These are phyloP conservation scores for Gaeumannomyces tritici DNA, from an alignment of 2,329 filamentous ascomycete species.

Conservation along the genomic window DNA sequence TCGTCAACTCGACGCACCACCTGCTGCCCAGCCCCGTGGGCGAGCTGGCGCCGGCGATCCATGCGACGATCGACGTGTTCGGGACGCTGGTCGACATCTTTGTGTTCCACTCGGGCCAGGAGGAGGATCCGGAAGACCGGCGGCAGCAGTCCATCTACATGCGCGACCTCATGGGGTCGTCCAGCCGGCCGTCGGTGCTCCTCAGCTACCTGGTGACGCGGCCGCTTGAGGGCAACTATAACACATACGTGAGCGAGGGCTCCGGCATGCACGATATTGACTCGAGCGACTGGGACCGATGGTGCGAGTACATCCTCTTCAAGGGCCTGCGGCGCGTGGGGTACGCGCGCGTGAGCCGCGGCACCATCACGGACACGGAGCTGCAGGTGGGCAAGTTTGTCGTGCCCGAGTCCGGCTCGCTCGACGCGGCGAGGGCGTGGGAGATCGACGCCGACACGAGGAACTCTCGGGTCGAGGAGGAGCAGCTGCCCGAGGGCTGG, in stretches of 20 bases:
- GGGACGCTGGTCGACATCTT: slow-evolving; percentile 86
- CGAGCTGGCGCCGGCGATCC: slow-evolving; percentile 89
- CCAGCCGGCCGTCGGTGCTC: slow-evolving; percentile 70
- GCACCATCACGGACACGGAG: slow-evolving; percentile 94
- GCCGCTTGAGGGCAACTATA: slow-evolving; percentile 88
- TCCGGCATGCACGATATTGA: slow-evolving; percentile 97
- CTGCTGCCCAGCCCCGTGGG: slow-evolving; percentile 88
- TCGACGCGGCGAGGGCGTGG: slow-evolving; percentile 29
- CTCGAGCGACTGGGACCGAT: slow-evolving; percentile 84
- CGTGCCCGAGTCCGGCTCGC: slow-evolving; percentile 59
- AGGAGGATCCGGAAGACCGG: slow-evolving; percentile 89
- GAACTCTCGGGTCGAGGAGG: slow-evolving; percentile 52
- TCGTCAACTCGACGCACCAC: slow-evolving; percentile 93
- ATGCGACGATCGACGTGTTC: slow-evolving; percentile 92
- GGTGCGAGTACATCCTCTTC: slow-evolving; percentile 98
- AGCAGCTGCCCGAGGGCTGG: slow-evolving; percentile 64
- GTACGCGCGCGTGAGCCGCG: slow-evolving; percentile 81
- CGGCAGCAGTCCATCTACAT: slow-evolving; percentile 81
- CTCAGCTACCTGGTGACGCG: slow-evolving; percentile 89
- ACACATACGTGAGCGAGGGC: slow-evolving; percentile 77
- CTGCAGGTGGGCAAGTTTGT: slow-evolving; percentile 94
- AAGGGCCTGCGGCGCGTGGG: slow-evolving; percentile 78
- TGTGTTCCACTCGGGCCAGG: slow-evolving; percentile 97
- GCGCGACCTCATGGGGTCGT: slow-evolving; percentile 76
- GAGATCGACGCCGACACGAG: slow-evolving; percentile 41